Evolutionary conservation across 345 rosid species (phyloP).

Genomic region (Brassica juncea): DNA sequence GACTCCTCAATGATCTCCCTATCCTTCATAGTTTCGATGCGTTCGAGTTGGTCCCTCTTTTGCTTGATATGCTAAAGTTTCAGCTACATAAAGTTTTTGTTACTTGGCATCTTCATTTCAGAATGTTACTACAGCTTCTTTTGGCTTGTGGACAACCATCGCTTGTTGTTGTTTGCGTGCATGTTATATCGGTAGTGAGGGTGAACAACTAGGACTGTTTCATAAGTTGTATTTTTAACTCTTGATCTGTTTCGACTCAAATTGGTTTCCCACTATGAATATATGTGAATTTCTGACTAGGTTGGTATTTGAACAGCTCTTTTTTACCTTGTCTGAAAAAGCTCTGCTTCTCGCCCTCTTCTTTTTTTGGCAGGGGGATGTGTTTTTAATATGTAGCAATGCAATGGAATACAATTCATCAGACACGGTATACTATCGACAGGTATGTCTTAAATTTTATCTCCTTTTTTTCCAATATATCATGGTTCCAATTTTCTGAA

Average conservation of each 20-base stretch:
- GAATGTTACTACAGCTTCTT: background rate
- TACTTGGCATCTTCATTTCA: background rate
- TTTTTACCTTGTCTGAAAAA: slow-evolving; percentile 6
- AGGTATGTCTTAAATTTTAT: slow-evolving; percentile 54
- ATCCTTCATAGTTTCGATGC: background rate
- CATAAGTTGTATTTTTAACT: background rate
- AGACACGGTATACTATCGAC: slow-evolving; percentile 86
- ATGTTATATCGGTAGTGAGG: background rate
- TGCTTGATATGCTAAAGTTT: background rate
- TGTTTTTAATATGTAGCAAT: slow-evolving; percentile 79
- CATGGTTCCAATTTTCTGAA: slow-evolving; percentile 13
- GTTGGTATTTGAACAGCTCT: slow-evolving; percentile 12
- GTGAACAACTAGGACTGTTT: slow-evolving; percentile 10
- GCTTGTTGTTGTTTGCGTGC: slow-evolving; percentile 21
- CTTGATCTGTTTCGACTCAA: slow-evolving; percentile 2
- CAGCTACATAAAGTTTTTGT: slow-evolving; percentile 21
- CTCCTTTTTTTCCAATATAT: background rate
- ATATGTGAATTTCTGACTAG: background rate
- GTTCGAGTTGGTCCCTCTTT: background rate
- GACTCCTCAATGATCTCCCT: slow-evolving; percentile 4
- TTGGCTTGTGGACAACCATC: background rate
- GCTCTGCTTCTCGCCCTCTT: background rate
- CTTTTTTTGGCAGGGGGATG: slow-evolving; percentile 60
- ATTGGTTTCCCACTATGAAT: background rate
- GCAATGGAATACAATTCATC: slow-evolving; percentile 97